Conservation (phyloP, 495 filamentous ascomycete species). For the Viridothelium virens region DNA sequence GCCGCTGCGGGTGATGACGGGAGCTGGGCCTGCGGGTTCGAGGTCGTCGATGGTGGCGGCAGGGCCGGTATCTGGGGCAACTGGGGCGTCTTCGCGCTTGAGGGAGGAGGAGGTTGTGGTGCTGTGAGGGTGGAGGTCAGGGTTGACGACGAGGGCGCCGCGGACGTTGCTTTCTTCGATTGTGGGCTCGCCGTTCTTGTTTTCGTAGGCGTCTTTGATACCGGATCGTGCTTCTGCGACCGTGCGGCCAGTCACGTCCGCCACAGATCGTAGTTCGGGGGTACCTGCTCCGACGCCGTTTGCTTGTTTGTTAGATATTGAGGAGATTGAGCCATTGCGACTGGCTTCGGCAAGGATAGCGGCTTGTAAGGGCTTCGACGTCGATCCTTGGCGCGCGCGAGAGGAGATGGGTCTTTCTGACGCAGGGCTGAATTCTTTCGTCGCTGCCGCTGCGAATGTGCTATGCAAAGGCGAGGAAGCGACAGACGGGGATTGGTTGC, state of each 20-base stretch:
- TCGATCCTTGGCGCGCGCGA: conserved; percentile 53
- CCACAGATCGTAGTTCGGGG: conserved; percentile 12
- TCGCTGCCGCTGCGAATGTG: conserved; percentile 33
- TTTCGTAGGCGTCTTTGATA: conserved; percentile 14
- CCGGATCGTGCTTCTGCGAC: conserved; percentile 9
- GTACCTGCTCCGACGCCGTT: conserved; percentile 22
- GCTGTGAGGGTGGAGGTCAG: not conserved
- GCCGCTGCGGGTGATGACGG: conserved; percentile 18
- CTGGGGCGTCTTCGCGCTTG: conserved; percentile 1
- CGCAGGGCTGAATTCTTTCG: conserved; percentile 31
- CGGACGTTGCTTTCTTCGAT: conserved; percentile 13
- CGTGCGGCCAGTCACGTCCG: conserved; percentile 17
- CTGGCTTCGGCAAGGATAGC: conserved; percentile 4
- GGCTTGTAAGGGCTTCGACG: conserved; percentile 32
- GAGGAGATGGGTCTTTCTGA: conserved; percentile 25
- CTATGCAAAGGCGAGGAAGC: conserved; percentile 26
- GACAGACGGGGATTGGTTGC: conserved; percentile 18
- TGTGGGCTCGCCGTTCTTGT: not conserved
- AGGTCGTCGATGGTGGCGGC: not conserved
- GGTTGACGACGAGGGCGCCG: conserved; percentile 14
- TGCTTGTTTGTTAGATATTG: conserved; percentile 24
- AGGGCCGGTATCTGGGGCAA: conserved; percentile 17
- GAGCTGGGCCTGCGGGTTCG: conserved; percentile 11
- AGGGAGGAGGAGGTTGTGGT: not conserved
- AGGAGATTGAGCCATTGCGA: conserved; percentile 27